phyloP scores from a whole-genome alignment of 176 grass and related monocot genomes.

The Calamus simplicifolius region DNA sequence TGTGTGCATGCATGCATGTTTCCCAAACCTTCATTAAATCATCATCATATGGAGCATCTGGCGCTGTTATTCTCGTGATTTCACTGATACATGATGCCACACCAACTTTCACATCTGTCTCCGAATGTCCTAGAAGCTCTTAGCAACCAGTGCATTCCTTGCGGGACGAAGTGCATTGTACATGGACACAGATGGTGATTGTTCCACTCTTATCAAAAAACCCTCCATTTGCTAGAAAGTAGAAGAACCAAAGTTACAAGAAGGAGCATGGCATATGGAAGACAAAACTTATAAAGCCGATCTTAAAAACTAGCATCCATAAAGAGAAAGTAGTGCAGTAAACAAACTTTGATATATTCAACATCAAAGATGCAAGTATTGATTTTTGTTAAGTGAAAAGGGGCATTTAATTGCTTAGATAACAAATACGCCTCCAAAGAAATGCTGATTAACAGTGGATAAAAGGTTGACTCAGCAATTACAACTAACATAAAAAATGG shows the following conservation, averaged over 20 bases:
- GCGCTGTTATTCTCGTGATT: constrained; percentile 72
- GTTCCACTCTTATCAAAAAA: constrained; percentile 54
- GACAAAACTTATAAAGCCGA: background rate
- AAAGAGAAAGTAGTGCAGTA: too few species aligned
- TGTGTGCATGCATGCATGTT: background rate
- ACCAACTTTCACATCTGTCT: constrained; percentile 42
- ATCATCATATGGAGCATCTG: constrained; percentile 68
- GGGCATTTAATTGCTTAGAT: too few species aligned
- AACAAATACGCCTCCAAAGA: too few species aligned
- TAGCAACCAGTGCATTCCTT: constrained; percentile 45
- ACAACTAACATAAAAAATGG: too few species aligned
- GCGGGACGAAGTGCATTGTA: constrained; percentile 32
- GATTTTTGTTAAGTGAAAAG: too few species aligned
- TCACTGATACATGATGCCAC: constrained; percentile 74
- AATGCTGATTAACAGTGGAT: too few species aligned
- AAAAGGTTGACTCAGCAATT: too few species aligned
- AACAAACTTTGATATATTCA: too few species aligned
- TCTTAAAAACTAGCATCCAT: background rate
- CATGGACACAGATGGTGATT: constrained; percentile 38
- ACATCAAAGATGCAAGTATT: too few species aligned
- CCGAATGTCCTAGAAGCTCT: constrained; percentile 37
- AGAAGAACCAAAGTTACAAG: constrained; percentile 4
- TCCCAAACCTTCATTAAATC: constrained; percentile 60
- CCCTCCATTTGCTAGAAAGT: constrained; percentile 41
- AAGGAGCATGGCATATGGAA: background rate